Base-by-base conservation (phyloP, 345 rosid species). In the Kernera saxatilis region DNA sequence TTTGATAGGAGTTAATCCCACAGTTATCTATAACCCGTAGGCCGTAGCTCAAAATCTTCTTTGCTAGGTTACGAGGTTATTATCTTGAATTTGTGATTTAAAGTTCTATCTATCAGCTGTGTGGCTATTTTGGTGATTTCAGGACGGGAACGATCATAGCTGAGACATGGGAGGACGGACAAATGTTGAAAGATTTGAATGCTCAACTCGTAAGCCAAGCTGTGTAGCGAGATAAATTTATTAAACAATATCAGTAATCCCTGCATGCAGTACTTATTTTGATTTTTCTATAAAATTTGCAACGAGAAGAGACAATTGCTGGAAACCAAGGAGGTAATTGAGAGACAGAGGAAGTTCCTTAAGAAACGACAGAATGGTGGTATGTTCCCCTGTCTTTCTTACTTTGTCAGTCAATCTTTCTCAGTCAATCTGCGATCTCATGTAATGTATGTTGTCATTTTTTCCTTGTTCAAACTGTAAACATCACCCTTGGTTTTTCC, bases 151-250 rank as follows among this genome's bases (percentile, higher is more conserved):
- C 99, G 15, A 78, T 95, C 77, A 86, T 95, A 77, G 84, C 98
- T 74, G 99, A 95, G 84, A 90, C 97, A 2, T 95, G 99, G 99
- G 99, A 95, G 82, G 99, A 95, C 67, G 99, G 99, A 52, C 99
- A 90, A 77, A 84, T 85, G 40, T 81, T 95, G 77, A 95, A 92
- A 82, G 99, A 95, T 84, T 64, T 95, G 76, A 95, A 95, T 84
- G 74, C 83, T 79, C 96, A 92, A 74, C 97, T 95, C 58, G 99
- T 95, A 81, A 33, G 96, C 82, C 65, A 36, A 54, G 13, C 36
- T 78, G 18, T 36, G 26, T 70, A 53, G 45, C 41, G 21, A 64
- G 39, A 32, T 27, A 37, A 44, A 43, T 58, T 25, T 45, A 61
- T 32, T 3, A 35, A 52, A 67, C 51, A 49, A 18, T 60, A 52